Evolutionary conservation across 164 flowering plant species (phyloP).

Genomic region (Amborella trichopoda): DNA sequence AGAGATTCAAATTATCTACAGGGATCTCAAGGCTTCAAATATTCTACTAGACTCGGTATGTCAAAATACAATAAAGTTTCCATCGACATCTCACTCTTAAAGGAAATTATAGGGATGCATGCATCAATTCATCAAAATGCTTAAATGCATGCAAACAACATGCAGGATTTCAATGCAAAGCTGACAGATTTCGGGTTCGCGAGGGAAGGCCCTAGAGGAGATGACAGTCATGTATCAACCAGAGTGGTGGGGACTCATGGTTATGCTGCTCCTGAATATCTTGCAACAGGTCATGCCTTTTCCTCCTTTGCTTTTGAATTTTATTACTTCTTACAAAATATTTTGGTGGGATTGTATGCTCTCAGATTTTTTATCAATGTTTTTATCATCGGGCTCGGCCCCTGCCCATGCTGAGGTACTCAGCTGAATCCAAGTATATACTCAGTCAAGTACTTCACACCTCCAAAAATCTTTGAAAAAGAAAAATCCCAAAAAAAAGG

Average conservation of each 20-base stretch:
- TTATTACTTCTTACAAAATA: not conserved
- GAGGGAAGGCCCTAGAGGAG: constrained; percentile 90
- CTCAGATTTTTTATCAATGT: not conserved
- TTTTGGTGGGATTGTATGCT: not conserved
- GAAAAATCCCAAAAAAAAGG: no score
- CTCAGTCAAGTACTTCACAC: no score
- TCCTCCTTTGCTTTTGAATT: no score
- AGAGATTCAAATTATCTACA: constrained; percentile 53
- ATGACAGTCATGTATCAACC: constrained; percentile 82
- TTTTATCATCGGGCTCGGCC: constrained; percentile 3
- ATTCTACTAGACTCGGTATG: constrained; percentile 72
- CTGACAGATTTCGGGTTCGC: constrained; percentile 92
- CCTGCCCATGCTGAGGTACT: no score
- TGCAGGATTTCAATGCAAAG: constrained; percentile 68
- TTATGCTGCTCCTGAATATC: constrained; percentile 90
- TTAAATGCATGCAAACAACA: no score
- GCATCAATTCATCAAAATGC: not conserved
- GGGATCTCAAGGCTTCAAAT: constrained; percentile 74
- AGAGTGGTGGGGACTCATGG: constrained; percentile 81
- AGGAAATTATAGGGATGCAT: no score
- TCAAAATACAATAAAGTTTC: not conserved
- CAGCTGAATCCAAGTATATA: no score
- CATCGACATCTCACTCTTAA: no score
- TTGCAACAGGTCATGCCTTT: constrained; percentile 63
- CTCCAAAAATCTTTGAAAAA: no score